Percentiles rank a stretch among this genome's conserved stretches.
Conservation (phyloP, 495 filamentous ascomycete genomes). For the Penicillium malachiteum region DNA sequence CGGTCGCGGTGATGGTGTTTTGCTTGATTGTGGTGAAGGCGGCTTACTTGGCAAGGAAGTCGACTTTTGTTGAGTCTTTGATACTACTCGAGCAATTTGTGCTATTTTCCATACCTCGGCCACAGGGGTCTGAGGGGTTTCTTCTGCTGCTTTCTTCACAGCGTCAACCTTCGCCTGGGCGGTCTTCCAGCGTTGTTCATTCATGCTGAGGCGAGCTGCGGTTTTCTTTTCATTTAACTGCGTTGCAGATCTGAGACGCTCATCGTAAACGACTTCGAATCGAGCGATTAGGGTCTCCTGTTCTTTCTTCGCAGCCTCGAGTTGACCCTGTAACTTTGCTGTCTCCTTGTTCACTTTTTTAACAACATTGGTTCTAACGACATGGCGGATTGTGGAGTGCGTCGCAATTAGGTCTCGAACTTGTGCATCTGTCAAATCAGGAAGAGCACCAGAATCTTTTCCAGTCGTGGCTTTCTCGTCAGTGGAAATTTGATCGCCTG, state of each 20-base stretch:
- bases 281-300: constrained; percentile 63
- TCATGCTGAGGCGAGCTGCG: constrained; percentile 73
- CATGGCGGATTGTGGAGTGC: constrained; percentile 62
- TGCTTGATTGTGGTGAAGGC: too few relatives aligned
- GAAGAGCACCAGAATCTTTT: constrained; percentile 17
- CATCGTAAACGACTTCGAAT: constrained; percentile 31
- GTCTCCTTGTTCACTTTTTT: constrained; percentile 55
- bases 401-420: constrained; percentile 62
- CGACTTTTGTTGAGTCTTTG: too few relatives aligned
- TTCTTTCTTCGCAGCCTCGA: constrained; percentile 43
- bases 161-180: constrained; percentile 71
- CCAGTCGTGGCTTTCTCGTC: too few relatives aligned
- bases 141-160: constrained; percentile 72
- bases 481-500: constrained; percentile 50
- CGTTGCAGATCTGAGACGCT: constrained; percentile 46
- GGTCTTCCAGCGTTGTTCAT: constrained; percentile 64
- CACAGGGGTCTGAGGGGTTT: constrained; percentile 81
- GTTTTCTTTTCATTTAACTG: constrained; percentile 59
- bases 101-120: constrained; percentile 81
- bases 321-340: constrained; percentile 43
- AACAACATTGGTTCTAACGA: constrained; percentile 67
- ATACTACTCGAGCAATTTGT: constrained; percentile 61
- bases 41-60: too few relatives aligned
- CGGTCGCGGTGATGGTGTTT: too few relatives aligned
- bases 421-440: constrained; percentile 55